Evolutionary conservation across 257 asterid species (phyloP).

Genomic region (Rubia yunnanensis): DNA sequence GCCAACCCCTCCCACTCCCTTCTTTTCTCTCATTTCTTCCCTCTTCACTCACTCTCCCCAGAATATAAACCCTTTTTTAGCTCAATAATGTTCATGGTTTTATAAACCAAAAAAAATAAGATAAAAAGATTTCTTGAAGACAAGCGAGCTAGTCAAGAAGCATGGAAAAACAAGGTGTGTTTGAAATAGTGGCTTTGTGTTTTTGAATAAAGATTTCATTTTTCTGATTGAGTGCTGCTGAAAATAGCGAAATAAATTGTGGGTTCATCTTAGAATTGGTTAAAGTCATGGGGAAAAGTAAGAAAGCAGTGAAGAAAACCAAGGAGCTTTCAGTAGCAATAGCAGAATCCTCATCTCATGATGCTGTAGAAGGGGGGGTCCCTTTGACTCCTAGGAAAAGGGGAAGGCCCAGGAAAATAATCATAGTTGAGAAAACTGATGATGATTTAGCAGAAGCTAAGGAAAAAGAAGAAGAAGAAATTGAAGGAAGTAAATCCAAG

Average conservation of each 20-base stretch:
- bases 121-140: background rate
- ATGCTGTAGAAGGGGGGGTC: conserved; percentile 19
- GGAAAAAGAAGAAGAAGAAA: conserved; percentile 13
- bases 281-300: conserved; percentile 32
- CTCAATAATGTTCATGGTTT: background rate
- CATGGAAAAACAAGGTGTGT: conserved; percentile 9
- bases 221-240: background rate
- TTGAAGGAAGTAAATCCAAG: conserved; percentile 22
- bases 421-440: conserved; percentile 14
- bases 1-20: conserved; percentile 11
- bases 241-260: background rate
- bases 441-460: conserved; percentile 8
- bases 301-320: conserved; percentile 35
- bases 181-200: conserved; percentile 2
- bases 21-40: background rate
- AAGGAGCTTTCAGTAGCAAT: conserved; percentile 42
- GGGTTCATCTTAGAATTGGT: background rate
- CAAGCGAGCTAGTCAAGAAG: conserved; percentile 1
- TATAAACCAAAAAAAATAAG: background rate
- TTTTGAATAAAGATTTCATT: background rate
- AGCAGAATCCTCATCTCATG: conserved; percentile 46
- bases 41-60: background rate
- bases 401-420: conserved; percentile 56
- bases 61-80: background rate
- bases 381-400: conserved; percentile 44